A percentile compares a stretch with the other conserved stretches of the same genome.
Conservation (phyloP, 148 eudicot species). For the Polygonum maritimum region DNA sequence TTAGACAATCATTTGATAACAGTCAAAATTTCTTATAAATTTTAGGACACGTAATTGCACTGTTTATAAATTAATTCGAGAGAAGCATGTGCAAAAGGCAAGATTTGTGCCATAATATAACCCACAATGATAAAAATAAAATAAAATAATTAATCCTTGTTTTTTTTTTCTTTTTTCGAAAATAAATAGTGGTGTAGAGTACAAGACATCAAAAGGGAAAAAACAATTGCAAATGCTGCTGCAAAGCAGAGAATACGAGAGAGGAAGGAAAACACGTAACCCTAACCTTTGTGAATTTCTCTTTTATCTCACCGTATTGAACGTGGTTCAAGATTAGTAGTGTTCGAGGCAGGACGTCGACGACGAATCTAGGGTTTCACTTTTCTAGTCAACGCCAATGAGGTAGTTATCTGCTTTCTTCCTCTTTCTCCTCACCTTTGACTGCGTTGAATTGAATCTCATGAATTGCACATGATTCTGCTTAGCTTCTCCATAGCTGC, state of each 20-base stretch:
- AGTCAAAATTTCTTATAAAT: too few relatives aligned
- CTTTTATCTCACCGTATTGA: not conserved
- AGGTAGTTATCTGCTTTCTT: constrained; percentile 8
- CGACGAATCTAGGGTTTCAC: constrained; percentile 3
- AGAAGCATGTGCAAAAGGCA: not conserved
- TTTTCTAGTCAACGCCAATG: constrained; percentile 4
- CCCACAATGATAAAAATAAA: too few relatives aligned
- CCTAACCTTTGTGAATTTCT: not conserved
- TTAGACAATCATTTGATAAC: too few relatives aligned
- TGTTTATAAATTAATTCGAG: too few relatives aligned
- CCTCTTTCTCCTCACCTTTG: not conserved
- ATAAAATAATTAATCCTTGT: too few relatives aligned
- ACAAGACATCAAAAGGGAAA: not conserved
- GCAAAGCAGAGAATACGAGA: not conserved
- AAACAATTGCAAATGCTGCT: not conserved
- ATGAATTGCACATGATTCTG: not conserved
- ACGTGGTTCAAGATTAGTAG: constrained; percentile 6
- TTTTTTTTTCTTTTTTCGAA: not conserved
- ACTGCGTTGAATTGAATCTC: not conserved
- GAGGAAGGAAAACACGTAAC: not conserved
- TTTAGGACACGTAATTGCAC: too few relatives aligned
- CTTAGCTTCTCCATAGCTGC: not conserved
- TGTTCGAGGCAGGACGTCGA: not conserved
- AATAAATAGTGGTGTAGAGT: not conserved
- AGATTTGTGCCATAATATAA: not conserved